Base-by-base conservation (phyloP, 768 basidiomycete genomes). In the Lactarius vividus region DNA sequence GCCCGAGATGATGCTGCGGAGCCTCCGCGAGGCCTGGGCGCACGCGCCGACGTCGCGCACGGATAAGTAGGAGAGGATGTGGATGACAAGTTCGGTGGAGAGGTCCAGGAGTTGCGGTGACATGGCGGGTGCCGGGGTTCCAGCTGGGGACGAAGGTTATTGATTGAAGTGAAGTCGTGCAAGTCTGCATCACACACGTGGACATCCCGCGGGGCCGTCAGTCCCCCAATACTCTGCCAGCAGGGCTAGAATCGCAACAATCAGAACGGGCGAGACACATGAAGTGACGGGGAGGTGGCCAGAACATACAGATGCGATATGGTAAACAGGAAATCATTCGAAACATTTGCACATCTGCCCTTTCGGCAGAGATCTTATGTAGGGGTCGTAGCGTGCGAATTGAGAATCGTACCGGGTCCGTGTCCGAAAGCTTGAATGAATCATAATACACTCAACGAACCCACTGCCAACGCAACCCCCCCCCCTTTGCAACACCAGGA, bases 81-180 rank as follows among this genome's bases (percentile, higher is more conserved):
- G 59, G 35, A 65, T 61, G n/a, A 68, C 56, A 8, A 68, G 64
- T 33, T 68, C 67, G 23, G 59, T 39, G 55, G 67, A 68, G 31
- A 68, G 67, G 55, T 68, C 55, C 44, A 68, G 44, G 63, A 68
- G 31, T 20, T 59, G 66, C 2, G 66, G 66, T 5, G 66, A 54
- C 61, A 67, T 67, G 52, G 57, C 42, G 40, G 57, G 52, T 42
- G 66, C 33, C 23, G 57, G 61, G 53, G 3, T 59, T 62, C 39
- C 23, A 23, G 61, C 57, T 44, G 11, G 58, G 42, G 61, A 42
- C 42, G 16, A 49, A 16, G 15, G 20, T 20, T 40, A 31, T 40
- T 54, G 53, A 54, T 39, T 61, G 39, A 37, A 33, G 31, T 61
- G 39, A 37, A 33, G 31, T 65, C 13, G 26, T n/a, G 18, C 42